Evolutionary conservation across 495 filamentous ascomycete species (phyloP), one percentile per base, ranked within the genome.

Genomic region (Penicillium daleae): DNA sequence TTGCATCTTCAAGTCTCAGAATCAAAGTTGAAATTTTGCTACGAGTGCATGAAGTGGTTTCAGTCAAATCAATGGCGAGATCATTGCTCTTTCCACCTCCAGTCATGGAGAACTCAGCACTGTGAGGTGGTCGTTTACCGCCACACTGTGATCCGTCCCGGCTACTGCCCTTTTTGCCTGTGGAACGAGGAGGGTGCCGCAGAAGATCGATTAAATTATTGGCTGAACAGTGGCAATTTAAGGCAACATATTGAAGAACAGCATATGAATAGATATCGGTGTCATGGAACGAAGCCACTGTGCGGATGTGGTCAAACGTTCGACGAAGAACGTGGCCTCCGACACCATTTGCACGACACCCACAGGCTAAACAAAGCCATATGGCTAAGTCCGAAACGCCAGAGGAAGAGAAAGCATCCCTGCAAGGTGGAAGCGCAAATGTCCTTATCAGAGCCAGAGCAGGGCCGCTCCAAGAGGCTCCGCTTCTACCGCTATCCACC

Each of bases 81-180:
- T 19, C 52, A 69, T 29, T 52, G 27, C 39, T 19, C 39, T 57
- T 13, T 42, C 67, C 37, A 72, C 55, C 21, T 71, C 33, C 22
- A 65, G 46, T 64, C 26, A 56, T 71, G 19, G 61, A 29, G 40
- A 49, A 66, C 42, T 49, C 31, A 56, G 59, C 61, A 71, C 17
- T 71, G 52, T 37, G 52, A 71, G 53, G 59, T 69, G 6, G 59
- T 71, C 39, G 54, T 58, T 35, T 71, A 71, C 40, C 61, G 61
- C 9, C 13, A 71, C 48, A 59, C 40, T 31, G 40, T 69, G 24
- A 66, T 64, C 49, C 55, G 61, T 40, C 60, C 63, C n/a, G 60
- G 57, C 24, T 68, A 68, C 55, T 68, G 55, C 48, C 55, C 56
- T 44, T 68, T 57, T 57, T 68, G 57, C 35, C 37, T 68, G 21